Conservation (phyloP, 352 stramenopile species). For the Globisporangium uncinulatum region DNA sequence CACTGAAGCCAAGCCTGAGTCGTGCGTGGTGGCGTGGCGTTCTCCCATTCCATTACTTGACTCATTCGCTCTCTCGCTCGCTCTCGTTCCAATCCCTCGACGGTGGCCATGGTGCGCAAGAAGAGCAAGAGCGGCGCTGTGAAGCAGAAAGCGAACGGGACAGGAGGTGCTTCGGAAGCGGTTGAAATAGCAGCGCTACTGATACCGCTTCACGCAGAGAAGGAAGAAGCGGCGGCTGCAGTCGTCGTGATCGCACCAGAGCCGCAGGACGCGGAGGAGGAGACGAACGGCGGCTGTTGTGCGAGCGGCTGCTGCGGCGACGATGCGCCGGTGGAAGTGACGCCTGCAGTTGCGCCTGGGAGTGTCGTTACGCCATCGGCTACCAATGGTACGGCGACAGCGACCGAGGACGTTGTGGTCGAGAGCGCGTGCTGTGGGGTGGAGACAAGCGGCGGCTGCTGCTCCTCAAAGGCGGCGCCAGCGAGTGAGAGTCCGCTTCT, state of each 20-base stretch:
- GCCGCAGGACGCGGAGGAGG: not conserved
- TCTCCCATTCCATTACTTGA: not conserved
- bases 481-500: not conserved
- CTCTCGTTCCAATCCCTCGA: not conserved
- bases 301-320: not conserved
- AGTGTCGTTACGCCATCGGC: conserved; percentile 2
- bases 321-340: not conserved
- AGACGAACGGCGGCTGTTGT: not conserved
- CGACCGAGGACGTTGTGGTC: too few species aligned
- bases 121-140: conserved; percentile 8
- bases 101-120: conserved; percentile 9
- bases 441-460: conserved; percentile 1
- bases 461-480: conserved; percentile 12
- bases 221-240: not conserved
- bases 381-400: too few species aligned
- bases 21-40: not conserved
- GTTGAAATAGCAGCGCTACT: not conserved
- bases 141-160: conserved; percentile 2
- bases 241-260: conserved; percentile 3
- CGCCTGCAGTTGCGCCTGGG: not conserved
- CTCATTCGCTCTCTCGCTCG: not conserved
- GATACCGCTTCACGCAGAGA: not conserved
- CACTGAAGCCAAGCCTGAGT: not conserved
- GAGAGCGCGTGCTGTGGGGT: not conserved
- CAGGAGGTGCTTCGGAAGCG: too few species aligned